Evolutionary conservation across 805 yeast species (phyloP), one percentile per base, ranked within the genome.

Genomic region (Monosporozyma aquatica): DNA sequence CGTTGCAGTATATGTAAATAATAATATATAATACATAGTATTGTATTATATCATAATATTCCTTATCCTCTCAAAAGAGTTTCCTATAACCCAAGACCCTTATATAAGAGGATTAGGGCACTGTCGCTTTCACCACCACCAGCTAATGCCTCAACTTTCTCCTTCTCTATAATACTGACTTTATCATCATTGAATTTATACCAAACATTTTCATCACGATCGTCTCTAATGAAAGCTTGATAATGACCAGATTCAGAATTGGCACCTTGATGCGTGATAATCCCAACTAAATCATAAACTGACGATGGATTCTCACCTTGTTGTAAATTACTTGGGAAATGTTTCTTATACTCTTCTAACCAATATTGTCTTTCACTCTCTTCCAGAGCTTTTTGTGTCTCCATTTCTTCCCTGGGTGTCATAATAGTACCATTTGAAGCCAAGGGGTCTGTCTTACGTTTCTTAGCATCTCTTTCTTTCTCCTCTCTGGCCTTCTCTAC

Each of bases 61-160:
- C n/a, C n/a, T n/a, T n/a, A n/a, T n/a, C n/a, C n/a, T n/a, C n/a
- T n/a, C 4, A 29, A 28, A n/a, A 29, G 28, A 7, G 2, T 3
- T 27, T 3, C 18, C 33, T 40, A 72, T 50, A 82, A 66, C 15
- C 90, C 95, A 49, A 82, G 75, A 6, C 87, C 94, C 59, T 81
- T 82, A 69, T 92, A 92, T 43, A 92, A 66, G 51, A 90, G 71
- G 43, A 92, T 80, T 62, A 92, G 74, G 2, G 98, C 99, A 55
- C 92, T 80, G 64, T 92, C 99, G 53, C 95, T 78, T 67, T 94
- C 98, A 44, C 97, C 97, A 44, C 99, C 99, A 35, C 98, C 99
- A 5, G 97, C 84, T 51, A 92, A 71, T 43, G 74, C 64, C 61
- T 87, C 95, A 47, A 92, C 78, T 58, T 77, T 86, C 40, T 87